A percentile compares a stretch with the other conserved stretches of the same genome.
Evolutionary conservation across 495 filamentous ascomycete genomes (phyloP).

Genomic region (Trichocladium uniseriatum): DNA sequence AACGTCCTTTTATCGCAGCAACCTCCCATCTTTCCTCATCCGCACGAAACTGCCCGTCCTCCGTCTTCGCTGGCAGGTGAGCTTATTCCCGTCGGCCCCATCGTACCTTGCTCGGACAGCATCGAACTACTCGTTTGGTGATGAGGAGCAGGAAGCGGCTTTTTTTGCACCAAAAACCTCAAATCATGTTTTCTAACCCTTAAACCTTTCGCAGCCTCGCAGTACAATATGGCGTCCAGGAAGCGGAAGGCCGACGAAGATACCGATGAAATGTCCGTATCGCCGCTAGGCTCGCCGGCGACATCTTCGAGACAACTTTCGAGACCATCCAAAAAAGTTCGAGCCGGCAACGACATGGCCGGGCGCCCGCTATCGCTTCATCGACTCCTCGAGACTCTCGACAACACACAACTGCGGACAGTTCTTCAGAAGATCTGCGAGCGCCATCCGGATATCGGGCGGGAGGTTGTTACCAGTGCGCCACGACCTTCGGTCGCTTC

Average conservation of each 20-base stretch:
- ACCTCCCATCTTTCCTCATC: slow-evolving; percentile 66
- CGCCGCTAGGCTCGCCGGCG: slow-evolving; percentile 71
- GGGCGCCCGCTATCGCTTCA: slow-evolving; percentile 74
- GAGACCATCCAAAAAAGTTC: slow-evolving; percentile 50
- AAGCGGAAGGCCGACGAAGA: slow-evolving; percentile 91
- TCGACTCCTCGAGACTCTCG: slow-evolving; percentile 83
- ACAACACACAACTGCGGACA: slow-evolving; percentile 67
- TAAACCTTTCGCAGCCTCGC: slow-evolving; percentile 41
- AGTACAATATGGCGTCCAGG: slow-evolving; percentile 45
- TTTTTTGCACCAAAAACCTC: not conserved
- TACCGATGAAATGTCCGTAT: slow-evolving; percentile 80
- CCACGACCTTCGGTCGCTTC: slow-evolving; percentile 75
- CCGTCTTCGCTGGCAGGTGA: slow-evolving; percentile 64
- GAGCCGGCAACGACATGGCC: slow-evolving; percentile 53
- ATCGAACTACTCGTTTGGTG: not conserved
- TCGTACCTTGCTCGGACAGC: not conserved
- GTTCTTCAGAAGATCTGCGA: slow-evolving; percentile 83
- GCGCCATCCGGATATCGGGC: slow-evolving; percentile 68
- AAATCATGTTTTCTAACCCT: slow-evolving; percentile 18
- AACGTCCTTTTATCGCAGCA: slow-evolving; percentile 44
- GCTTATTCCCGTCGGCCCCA: slow-evolving; percentile 15
- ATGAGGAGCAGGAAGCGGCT: slow-evolving; percentile 3
- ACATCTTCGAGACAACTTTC: slow-evolving; percentile 52
- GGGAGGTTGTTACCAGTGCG: slow-evolving; percentile 75
- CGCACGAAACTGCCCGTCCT: slow-evolving; percentile 59